Base-by-base conservation (phyloP, 1,284 basidiomycete species). In the Sporisorium graminicola region DNA sequence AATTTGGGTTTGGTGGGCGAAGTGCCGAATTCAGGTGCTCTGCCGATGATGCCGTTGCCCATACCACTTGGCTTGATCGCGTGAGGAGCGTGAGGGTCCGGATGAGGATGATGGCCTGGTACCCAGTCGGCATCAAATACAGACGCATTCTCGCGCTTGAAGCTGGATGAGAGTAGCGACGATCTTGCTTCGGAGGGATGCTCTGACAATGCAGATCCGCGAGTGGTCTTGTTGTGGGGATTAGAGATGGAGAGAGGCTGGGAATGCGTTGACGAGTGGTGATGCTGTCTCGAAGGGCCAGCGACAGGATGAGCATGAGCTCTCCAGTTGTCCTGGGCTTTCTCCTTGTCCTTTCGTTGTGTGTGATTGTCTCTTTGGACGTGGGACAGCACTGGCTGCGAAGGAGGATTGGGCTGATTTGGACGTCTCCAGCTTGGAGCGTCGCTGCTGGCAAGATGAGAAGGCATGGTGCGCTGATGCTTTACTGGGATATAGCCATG, bases 21-120 rank as follows among this genome's bases (percentile, higher is more conserved):
- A 10, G 66, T 75, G 33, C 66, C 67, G 35, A 75, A 57, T 16
- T 75, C 73, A 22, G 73, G 60, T 42, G 65, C 58, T 52, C 73
- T 46, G 16, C 73, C 73, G n/a, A 71, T 71, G 64, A 67, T 20
- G 49, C 68, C 68, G 31, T 64, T 75, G 49, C 67, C 73, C 47
- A 75, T 75, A 18, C 60, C 50, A 33, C 73, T 75, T 0, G 73
- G 73, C 52, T 75, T 75, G 64, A 75, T 70, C 22, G 66, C 50
- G 49, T 74, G 71, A 0, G 62, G 24, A 20, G 58, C 58, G 16
- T 49, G 16, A 12, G 65, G 65, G 9, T 68, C 57, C 9, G 62
- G 71, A 35, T 69, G 61, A 33, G 65, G 66, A 51, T 69, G 72
- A n/a, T 62, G 50, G 12, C 63, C 72, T 1, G 66, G 62, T 2